Base-by-base conservation (phyloP, 164 flowering plant species). In the Saururus chinensis region DNA sequence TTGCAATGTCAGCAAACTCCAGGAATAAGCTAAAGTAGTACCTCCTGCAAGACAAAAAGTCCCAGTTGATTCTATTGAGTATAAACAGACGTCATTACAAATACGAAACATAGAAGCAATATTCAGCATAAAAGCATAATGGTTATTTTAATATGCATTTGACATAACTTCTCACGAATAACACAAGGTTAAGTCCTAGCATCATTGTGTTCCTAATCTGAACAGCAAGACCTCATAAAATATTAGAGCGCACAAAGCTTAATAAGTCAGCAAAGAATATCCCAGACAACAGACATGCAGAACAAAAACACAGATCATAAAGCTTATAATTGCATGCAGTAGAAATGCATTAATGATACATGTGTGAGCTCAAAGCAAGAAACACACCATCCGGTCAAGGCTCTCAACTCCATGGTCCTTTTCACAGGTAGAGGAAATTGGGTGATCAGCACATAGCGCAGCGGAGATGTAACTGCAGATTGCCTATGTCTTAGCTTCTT, bases 11-110 rank as follows among this genome's bases (percentile, higher is more conserved):
- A 26, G 84, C 74, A 60, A 90, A 72, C 84, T 93, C 99, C 24
- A 93, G 90, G 68, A 78, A 79, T 24, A 93, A 81, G 75, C 99
- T 90, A 81, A 74, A 93, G 72, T 84, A 93, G 82, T 88, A 90
- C 78, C 88, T 84, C 99, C 99, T 93, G 95, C 76, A 82, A 71
- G 41, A 45, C 49, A 56, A 60, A 63, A 73, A 71, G 57, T 37
- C 13, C 13, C 20, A 60, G 23, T 51, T 52, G 56, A 45, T 60
- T 20, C 37, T 30, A 30, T 30, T 30, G 37, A 30, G 37, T 6
- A 30, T 30, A 30, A 30, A 30, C 37, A 30, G 37, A 30, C 37
- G 6, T 30, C 6, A 30, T 30, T 30, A 30, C 37, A 30, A 30
- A 30, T 6, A 30, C 6, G 2, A 30, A 30, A 30, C 6, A 30